Conservation (phyloP, 768 basidiomycete species). For the Termitomyces eurrhizus region DNA sequence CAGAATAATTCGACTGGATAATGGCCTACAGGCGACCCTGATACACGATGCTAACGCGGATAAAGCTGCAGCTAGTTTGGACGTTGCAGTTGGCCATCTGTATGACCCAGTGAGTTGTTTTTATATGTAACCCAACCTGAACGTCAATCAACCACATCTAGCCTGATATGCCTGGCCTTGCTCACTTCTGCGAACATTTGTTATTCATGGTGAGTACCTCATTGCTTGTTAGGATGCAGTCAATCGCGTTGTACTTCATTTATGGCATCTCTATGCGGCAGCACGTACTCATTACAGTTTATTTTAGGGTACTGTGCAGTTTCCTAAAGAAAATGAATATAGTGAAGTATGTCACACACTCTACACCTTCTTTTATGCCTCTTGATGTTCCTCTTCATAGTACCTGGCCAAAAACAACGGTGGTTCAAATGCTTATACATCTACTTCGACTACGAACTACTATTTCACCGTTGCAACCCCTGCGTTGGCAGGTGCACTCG, state of each 20-base stretch:
- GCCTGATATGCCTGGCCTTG: constrained; percentile 89
- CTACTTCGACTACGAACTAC: constrained; percentile 89
- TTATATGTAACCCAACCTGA: neutral
- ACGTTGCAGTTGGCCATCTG: constrained; percentile 92
- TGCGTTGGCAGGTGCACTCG: constrained; percentile 64
- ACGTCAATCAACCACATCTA: constrained; percentile 20
- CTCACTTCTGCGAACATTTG: constrained; percentile 95
- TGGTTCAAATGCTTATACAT: constrained; percentile 87
- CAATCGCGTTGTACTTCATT: no score
- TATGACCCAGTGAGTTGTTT: constrained; percentile 74
- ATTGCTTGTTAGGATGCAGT: neutral
- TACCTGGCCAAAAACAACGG: constrained; percentile 82
- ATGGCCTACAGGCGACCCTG: constrained; percentile 84
- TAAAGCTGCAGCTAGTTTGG: constrained; percentile 91
- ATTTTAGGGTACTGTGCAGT: constrained; percentile 71
- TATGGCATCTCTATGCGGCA: neutral
- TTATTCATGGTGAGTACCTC: constrained; percentile 79
- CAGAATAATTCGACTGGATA: constrained; percentile 76
- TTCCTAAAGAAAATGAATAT: constrained; percentile 93
- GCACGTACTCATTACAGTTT: neutral
- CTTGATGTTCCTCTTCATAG: constrained; percentile 29
- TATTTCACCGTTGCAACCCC: constrained; percentile 68
- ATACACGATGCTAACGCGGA: constrained; percentile 85
- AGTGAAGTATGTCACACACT: constrained; percentile 52
- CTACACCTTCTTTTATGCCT: neutral